Evolutionary conservation across 192 early-diverging fungal genomes (phyloP), one percentile per base, ranked within the genome.

Genomic region (Coemansia furcata): DNA sequence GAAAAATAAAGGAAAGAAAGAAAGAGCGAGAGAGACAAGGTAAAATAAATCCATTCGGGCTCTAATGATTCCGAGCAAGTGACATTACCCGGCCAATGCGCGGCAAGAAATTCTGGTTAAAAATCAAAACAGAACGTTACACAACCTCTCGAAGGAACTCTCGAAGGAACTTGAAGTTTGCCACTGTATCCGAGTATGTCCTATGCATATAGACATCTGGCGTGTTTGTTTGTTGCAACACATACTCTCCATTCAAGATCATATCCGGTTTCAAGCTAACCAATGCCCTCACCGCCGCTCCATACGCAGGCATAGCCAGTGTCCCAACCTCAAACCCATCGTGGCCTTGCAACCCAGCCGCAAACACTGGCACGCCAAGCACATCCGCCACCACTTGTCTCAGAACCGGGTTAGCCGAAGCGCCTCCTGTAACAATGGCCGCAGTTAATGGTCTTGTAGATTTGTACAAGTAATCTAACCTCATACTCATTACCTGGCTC

Each of bases 351-450:
- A 62, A 43, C 14, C 68, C 62, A 21, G 62, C 58, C 11, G 69
- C 84, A 62, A 85, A 86, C 7, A 93, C 91, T 1, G 80, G 72
- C 4, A 88, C 76, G 0, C 89, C 88, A 78, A 95, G 86, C n/a
- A 94, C 86, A 68, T 93, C 83, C 0, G 91, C 83, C 6, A 93
- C 66, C 1, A 89, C 66, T 46, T 89, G 85, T 26, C 87, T 68
- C 23, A 94, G 60, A 7, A 71, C 63, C 1, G 50, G 15, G 69
- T 93, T 94, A 0, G 65, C 76, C 1, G 89, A 84, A 6, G 90
- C 92, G 6, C 94, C 94, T 14, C 94, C 94, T 0, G 88, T 89
- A 8, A 87, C 87, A n/a, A 93, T 67, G 14, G 93, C 71, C 15
- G 60, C 61, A 23, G 72, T 61, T 38, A 73, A 37, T 36, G 46